A percentile compares a stretch with the other conserved stretches of the same genome.
phyloP scores from a whole-genome alignment of 148 eudicot genomes.

The Vaccinium macrocarpon region DNA sequence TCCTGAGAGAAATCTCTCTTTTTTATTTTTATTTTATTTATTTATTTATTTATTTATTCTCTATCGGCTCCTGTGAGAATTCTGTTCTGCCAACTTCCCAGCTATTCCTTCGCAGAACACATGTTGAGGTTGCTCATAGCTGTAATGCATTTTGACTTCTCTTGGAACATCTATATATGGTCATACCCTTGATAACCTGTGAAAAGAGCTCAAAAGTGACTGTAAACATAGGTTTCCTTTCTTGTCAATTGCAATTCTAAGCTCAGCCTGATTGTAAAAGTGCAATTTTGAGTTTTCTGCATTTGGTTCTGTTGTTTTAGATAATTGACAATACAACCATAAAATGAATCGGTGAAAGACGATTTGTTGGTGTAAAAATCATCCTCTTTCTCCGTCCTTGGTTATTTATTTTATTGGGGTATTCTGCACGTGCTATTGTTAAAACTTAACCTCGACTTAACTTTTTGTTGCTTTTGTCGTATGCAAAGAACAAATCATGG shows the following conservation, averaged over 20 bases:
- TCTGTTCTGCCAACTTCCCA: constrained; percentile 2
- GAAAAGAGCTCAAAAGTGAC: neutral
- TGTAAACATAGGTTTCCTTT: neutral
- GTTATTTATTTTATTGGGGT: neutral
- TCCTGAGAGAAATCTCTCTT: neutral
- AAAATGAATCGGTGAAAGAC: neutral
- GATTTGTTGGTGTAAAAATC: neutral
- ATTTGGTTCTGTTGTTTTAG: neutral
- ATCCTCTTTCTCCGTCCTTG: neutral
- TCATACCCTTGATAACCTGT: neutral
- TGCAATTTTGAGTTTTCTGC: neutral
- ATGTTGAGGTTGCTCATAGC: constrained; percentile 7
- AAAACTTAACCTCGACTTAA: constrained; percentile 16
- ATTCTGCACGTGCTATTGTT: neutral
- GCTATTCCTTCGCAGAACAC: neutral
- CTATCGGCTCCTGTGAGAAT: neutral
- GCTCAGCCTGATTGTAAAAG: neutral
- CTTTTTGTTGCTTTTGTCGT: constrained; percentile 19
- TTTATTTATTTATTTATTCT: too few species aligned
- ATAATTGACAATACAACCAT: neutral
- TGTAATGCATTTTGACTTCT: neutral
- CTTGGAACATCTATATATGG: neutral
- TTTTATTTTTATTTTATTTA: too few species aligned
- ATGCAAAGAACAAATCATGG: constrained; percentile 83
- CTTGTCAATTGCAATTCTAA: constrained; percentile 3